phyloP scores from a whole-genome alignment of 306 rosid genomes.

The Mucuna pruriens region DNA sequence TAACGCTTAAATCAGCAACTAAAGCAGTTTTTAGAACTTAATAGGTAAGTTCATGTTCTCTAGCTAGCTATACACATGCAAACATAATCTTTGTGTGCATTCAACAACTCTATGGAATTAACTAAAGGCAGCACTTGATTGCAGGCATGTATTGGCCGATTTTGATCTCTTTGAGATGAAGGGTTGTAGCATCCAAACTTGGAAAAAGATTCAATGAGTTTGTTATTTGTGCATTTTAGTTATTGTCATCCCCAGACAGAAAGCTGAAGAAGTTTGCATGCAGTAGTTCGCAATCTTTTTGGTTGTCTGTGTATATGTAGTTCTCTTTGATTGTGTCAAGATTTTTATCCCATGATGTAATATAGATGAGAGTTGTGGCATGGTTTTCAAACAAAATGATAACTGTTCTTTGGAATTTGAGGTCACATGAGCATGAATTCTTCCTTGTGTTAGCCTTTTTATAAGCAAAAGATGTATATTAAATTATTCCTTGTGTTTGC shows the following conservation, averaged over 20 bases:
- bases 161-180: not conserved
- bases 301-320: not conserved
- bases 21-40: conserved; percentile 44
- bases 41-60: conserved; percentile 32
- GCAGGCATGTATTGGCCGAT: conserved; percentile 1
- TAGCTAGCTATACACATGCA: not conserved
- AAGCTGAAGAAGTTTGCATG: conserved; percentile 5
- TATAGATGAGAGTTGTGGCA: not conserved
- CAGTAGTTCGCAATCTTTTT: not conserved
- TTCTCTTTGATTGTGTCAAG: not conserved
- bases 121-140: not conserved
- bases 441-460: not conserved
- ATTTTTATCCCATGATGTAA: not conserved
- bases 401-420: not conserved
- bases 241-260: not conserved
- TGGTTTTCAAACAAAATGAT: conserved; percentile 1
- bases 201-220: not conserved
- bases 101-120: not conserved
- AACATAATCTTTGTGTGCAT: not conserved
- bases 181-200: not conserved
- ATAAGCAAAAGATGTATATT: not conserved
- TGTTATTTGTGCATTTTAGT: conserved; percentile 17
- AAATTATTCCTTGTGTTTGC: not conserved
- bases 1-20: conserved; percentile 34
- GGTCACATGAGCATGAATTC: not conserved